Conservation (phyloP, 352 stramenopile genomes). For the Elongisporangium anandrum region DNA sequence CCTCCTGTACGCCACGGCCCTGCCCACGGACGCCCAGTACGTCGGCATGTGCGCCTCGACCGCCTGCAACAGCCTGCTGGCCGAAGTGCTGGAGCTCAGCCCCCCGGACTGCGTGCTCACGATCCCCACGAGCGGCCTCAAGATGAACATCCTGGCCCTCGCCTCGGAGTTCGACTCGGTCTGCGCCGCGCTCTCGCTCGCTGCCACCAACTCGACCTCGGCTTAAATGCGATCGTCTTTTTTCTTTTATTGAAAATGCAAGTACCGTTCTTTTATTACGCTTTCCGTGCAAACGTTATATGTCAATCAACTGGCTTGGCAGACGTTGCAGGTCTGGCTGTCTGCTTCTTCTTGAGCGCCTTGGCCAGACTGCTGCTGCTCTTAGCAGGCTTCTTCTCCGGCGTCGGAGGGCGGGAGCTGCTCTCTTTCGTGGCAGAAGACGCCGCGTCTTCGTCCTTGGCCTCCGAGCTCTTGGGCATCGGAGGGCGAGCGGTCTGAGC, state of each 20-base stretch:
- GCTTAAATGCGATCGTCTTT: background rate
- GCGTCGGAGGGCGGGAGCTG: slow-evolving; percentile 4
- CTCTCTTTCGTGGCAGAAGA: background rate
- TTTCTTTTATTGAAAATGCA: background rate
- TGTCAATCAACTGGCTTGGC: background rate
- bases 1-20: slow-evolving; percentile 16
- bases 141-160: slow-evolving; percentile 21
- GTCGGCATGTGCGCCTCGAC: slow-evolving; percentile 17
- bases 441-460: slow-evolving; percentile 1
- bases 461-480: background rate
- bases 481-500: background rate
- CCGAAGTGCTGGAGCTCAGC: slow-evolving; percentile 16
- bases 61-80: slow-evolving; percentile 19
- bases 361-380: slow-evolving; percentile 42
- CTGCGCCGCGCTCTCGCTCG: background rate
- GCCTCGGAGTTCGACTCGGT: background rate
- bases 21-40: slow-evolving; percentile 16
- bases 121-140: slow-evolving; percentile 19
- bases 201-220: background rate
- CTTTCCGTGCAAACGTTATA: background rate
- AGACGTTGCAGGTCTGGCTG: background rate
- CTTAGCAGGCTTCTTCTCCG: slow-evolving; percentile 15
- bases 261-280: background rate
- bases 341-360: slow-evolving; percentile 37
- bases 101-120: slow-evolving; percentile 21